A percentile compares a stretch with the other conserved stretches of the same genome.
Evolutionary conservation across 140 eudicot genomes (phyloP).

Genomic region (Anethum foeniculum): DNA sequence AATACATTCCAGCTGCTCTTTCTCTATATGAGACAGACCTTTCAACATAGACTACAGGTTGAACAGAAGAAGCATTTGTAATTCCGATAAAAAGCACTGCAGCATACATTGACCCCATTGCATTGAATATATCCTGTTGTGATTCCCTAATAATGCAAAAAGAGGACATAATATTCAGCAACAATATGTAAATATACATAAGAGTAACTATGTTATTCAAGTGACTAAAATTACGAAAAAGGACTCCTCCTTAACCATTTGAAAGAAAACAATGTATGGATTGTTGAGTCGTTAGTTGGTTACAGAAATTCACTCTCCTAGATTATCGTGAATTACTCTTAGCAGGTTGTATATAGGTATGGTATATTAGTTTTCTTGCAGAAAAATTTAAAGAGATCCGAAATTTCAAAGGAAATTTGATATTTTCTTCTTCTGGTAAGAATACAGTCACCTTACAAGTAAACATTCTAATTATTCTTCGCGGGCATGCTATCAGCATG

Average conservation of each 20-base stretch:
- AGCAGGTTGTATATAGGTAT: not conserved
- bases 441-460: not conserved
- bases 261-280: not conserved
- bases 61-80: slow-evolving; percentile 79
- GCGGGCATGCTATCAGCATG: not conserved
- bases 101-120: slow-evolving; percentile 97
- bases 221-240: not conserved
- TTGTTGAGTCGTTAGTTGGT: not conserved
- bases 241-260: not conserved
- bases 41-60: slow-evolving; percentile 79
- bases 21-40: slow-evolving; percentile 80
- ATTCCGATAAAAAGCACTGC: slow-evolving; percentile 85
- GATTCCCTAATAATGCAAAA: slow-evolving; percentile 36
- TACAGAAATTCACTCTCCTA: not conserved
- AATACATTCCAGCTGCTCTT: slow-evolving; percentile 89
- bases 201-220: not conserved
- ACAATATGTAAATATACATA: not conserved
- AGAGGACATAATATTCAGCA: not conserved
- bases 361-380: not conserved
- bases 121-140: slow-evolving; percentile 79
- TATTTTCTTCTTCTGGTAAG: not conserved
- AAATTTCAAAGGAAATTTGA: not conserved
- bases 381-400: not conserved
- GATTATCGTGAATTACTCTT: not conserved
- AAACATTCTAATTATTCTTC: not conserved